Conservation (phyloP, 2,329 filamentous ascomycete genomes). For the Neurospora sp. region DNA sequence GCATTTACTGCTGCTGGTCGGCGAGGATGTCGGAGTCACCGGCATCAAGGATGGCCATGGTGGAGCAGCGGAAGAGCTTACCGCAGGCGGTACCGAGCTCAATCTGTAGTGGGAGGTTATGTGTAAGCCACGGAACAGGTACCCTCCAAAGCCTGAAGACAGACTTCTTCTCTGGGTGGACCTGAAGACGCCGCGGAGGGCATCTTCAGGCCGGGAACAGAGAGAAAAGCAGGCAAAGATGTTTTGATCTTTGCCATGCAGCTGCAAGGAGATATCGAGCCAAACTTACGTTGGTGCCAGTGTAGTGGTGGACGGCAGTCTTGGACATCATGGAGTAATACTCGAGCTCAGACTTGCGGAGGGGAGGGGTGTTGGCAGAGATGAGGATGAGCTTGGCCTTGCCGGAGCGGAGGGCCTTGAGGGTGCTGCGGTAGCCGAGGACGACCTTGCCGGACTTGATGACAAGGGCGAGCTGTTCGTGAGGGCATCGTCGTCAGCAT, state of each 20-base stretch:
- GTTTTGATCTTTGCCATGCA: constrained; percentile 1
- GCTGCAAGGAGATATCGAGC: constrained; percentile 1
- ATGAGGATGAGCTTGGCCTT: constrained; percentile 92
- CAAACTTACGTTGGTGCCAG: constrained; percentile 91
- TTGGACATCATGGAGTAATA: constrained; percentile 88
- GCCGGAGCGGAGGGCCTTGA: constrained; percentile 74
- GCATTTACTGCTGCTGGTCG: constrained; percentile 54
- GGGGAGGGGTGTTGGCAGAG: constrained; percentile 83
- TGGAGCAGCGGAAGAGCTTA: constrained; percentile 84
- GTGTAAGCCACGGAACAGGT: constrained; percentile 40
- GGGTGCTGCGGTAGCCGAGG: constrained; percentile 78
- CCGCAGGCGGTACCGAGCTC: constrained; percentile 97
- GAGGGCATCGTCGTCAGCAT: neutral
- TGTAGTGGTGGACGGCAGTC: constrained; percentile 94
- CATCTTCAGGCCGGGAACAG: constrained; percentile 20
- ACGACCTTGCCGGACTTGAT: constrained; percentile 66
- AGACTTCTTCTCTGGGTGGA: constrained; percentile 88
- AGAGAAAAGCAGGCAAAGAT: constrained; percentile 10
- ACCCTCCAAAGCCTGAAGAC: constrained; percentile 77
- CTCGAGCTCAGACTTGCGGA: constrained; percentile 96
- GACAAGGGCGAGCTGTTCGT: constrained; percentile 40
- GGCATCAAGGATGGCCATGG: constrained; percentile 93
- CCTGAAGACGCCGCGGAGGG: constrained; percentile 23
- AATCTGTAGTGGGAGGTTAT: constrained; percentile 52
- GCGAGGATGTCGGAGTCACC: constrained; percentile 97